These are phyloP conservation scores for Medicago ruthenica DNA, from an alignment of 306 rosid genomes.

Conservation along the genomic window DNA sequence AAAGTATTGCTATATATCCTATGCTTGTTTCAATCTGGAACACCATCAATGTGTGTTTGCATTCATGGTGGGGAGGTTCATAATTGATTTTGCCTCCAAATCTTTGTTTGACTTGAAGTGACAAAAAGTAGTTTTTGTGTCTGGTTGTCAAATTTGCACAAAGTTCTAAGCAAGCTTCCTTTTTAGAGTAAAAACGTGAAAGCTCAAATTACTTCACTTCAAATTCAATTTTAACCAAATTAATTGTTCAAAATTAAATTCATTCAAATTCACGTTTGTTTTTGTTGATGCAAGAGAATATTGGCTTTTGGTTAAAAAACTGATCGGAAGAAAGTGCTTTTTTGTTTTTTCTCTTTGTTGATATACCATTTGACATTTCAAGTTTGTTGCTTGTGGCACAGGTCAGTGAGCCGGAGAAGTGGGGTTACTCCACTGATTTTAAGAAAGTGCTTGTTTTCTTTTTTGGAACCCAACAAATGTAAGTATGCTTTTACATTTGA, in stretches of 20 bases:
- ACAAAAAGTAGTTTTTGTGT: background rate
- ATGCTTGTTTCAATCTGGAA: background rate
- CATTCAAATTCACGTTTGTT: background rate
- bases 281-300: background rate
- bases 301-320: background rate
- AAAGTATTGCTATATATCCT: background rate
- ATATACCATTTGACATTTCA: conserved; percentile 33
- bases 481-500: conserved; percentile 46
- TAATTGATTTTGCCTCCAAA: background rate
- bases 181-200: background rate
- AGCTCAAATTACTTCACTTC: background rate
- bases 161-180: background rate
- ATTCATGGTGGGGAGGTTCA: background rate
- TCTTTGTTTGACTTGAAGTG: background rate
- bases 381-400: conserved; percentile 63
- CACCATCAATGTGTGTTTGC: background rate
- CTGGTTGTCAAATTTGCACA: background rate
- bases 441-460: conserved; percentile 93
- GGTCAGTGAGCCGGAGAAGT: conserved; percentile 96
- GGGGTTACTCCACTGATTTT: conserved; percentile 91
- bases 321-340: background rate
- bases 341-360: background rate
- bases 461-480: conserved; percentile 98
- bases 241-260: background rate
- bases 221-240: background rate